Percentiles rank a stretch among this genome's conserved stretches.
Evolutionary conservation across 805 yeast species (phyloP).

Genomic region (Ogataea trehalophila): DNA sequence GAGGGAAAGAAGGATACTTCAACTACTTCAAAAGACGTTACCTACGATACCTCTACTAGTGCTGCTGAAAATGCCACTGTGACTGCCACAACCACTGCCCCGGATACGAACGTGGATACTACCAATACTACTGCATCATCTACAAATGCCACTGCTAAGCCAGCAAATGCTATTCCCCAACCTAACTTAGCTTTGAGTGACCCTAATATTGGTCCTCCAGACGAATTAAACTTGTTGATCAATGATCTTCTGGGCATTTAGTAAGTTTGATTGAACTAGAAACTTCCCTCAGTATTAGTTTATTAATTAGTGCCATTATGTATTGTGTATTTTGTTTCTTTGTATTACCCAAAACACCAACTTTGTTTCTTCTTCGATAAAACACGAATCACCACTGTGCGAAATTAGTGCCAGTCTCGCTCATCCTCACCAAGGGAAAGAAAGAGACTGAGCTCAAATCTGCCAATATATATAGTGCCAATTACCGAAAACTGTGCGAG

Average conservation of each 20-base stretch:
- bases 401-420: no score
- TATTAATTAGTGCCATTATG: slow-evolving; percentile 1
- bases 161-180: slow-evolving; percentile 4
- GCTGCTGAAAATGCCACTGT: slow-evolving; percentile 1
- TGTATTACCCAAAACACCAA: not conserved
- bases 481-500: not conserved
- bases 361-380: not conserved
- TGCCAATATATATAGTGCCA: slow-evolving; percentile 11
- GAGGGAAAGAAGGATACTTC: not conserved
- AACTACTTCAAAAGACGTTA: not conserved
- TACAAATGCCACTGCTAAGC: not conserved
- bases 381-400: no score
- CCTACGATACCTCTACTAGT: not conserved
- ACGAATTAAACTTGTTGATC: slow-evolving; percentile 67
- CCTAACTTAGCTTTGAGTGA: slow-evolving; percentile 24
- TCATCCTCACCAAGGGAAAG: no score
- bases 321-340: not conserved
- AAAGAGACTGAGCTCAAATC: not conserved
- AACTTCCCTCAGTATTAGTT: no score
- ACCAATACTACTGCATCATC: not conserved
- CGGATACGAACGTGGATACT: not conserved
- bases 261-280: not conserved
- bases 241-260: slow-evolving; percentile 48
- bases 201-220: slow-evolving; percentile 39
- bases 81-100: slow-evolving; percentile 1